Evolutionary conservation across 2,329 filamentous ascomycete genomes (phyloP), one percentile per base, ranked within the genome.

Genomic region (Alternaria consortialis): DNA sequence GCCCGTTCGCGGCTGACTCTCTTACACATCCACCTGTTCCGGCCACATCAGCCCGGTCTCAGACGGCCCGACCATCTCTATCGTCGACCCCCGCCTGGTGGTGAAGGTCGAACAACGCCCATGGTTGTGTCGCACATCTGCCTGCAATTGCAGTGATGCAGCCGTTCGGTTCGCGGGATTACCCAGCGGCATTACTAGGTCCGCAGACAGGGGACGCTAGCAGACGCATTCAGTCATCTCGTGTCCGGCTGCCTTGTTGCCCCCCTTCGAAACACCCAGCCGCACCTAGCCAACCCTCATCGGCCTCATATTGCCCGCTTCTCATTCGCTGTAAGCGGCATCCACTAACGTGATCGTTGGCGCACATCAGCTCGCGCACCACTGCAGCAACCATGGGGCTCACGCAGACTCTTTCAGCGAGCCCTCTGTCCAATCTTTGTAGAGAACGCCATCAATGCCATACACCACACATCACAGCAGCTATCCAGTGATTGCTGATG

Each of bases 1-100:
- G 54, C 63, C 54, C 58, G 50, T 56, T 56, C 59, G 50, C 58
- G 54, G 63, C 52, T 66, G 58, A 63, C 64, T 59, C 60, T 62
- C 48, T 56, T 61, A 62, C 59, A 58, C 63, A 60, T 51, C 65
- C 60, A 60, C 62, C 51, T 61, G 62, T 62, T 63, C 53, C 61
- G 60, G 65, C 61, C 64, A 66, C 59, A 67, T 68, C 67, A 67
- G 60, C 58, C 56, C 56, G 62, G 68, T 69, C 65, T 69, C 66
- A 68, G 58, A 68, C 64, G 63, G 61, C 60, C 64, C 62, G 60
- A 60, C 48, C 66, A 23, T 56, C 27, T 47, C 53, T 40, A 58
- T 58, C 37, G 52, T 53, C 44, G 39, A 48, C 32, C 34, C 37
- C 39, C 36, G 44, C 39, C 36, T 42, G 29, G 53, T 52, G 40